A percentile compares a stretch with the other conserved stretches of the same genome.
Conservation (phyloP, 805 yeast species). For the Clavispora carvajalis region DNA sequence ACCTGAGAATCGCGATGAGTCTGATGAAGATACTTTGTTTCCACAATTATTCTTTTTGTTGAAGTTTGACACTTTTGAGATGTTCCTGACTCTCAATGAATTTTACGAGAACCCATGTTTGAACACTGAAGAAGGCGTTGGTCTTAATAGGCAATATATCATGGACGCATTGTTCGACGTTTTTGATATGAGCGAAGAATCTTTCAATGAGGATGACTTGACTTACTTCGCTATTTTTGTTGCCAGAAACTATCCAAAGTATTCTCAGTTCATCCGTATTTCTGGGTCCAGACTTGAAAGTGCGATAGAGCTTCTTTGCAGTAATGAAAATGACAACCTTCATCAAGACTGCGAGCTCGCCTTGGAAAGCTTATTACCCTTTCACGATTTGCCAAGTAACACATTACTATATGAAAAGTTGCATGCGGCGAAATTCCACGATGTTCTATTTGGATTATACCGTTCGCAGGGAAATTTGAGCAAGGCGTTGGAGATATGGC, state of each 20-base stretch:
- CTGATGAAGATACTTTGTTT: background rate
- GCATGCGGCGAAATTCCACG: constrained; percentile 49
- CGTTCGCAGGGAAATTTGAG: constrained; percentile 46
- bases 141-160: constrained; percentile 68
- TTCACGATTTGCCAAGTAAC: constrained; percentile 55
- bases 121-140: constrained; percentile 51
- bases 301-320: constrained; percentile 48
- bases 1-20: constrained; percentile 3
- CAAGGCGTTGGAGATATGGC: constrained; percentile 53
- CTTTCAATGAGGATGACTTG: constrained; percentile 19
- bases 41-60: constrained; percentile 65
- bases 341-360: constrained; percentile 70
- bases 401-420: constrained; percentile 46
- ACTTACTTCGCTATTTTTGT: constrained; percentile 59
- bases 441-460: constrained; percentile 56
- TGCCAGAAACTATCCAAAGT: constrained; percentile 79
- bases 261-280: constrained; percentile 72
- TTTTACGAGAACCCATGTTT: constrained; percentile 75
- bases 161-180: constrained; percentile 66
- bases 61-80: constrained; percentile 49
- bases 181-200: constrained; percentile 30
- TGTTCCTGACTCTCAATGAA: constrained; percentile 68
- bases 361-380: constrained; percentile 62
- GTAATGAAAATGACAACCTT: constrained; percentile 24
- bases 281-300: constrained; percentile 52